Evolutionary conservation across 2,329 filamentous ascomycete species (phyloP), one percentile per base, ranked within the genome.

Genomic region (Aspergillus sp.): DNA sequence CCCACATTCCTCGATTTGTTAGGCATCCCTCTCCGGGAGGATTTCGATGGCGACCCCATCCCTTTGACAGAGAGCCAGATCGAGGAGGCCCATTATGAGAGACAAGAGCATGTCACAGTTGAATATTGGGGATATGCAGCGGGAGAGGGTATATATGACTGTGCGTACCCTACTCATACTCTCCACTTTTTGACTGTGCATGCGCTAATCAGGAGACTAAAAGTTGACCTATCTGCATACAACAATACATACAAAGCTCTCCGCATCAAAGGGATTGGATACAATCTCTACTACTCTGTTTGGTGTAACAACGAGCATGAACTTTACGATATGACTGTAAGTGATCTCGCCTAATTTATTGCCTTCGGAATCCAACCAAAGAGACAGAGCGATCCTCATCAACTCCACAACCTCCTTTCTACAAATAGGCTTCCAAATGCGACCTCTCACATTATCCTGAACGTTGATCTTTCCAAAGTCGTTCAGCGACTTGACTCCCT

Each of bases 271-370:
- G 70, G 72, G 1, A 60, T 70, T 0, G 68, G 60, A 1, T 78
- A 78, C 39, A 72, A 75, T 47, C 58, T 78, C 2, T 77, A 75
- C 48, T 78, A 78, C 51, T 74, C 72, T 0, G 74, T 78, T 3
- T 78, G 75, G 73, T 78, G 76, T 60, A 77, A 59, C 38, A 74
- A 75, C 10, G 75, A 77, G 58, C 75, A 77, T 47, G 72, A 78
- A 30, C 65, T 78, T 0, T 78, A 78, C 38, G 74, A 78, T 57
- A 62, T 77, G 2, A 69, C 58, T 41, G 73, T 75, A 54, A 55
- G 67, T 56, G 32, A 13, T 10, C 25, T 27, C 49, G 7, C 5
- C 13, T 11, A 23, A 8, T 8, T 4, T 17, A 32, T 15, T 17
- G 3, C 8, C n/a, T 8, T 21, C 10, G 7, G 6, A 36, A 36